phyloP scores from a whole-genome alignment of 2,329 filamentous ascomycete genomes.

The Sclerotinia trifoliorum region DNA sequence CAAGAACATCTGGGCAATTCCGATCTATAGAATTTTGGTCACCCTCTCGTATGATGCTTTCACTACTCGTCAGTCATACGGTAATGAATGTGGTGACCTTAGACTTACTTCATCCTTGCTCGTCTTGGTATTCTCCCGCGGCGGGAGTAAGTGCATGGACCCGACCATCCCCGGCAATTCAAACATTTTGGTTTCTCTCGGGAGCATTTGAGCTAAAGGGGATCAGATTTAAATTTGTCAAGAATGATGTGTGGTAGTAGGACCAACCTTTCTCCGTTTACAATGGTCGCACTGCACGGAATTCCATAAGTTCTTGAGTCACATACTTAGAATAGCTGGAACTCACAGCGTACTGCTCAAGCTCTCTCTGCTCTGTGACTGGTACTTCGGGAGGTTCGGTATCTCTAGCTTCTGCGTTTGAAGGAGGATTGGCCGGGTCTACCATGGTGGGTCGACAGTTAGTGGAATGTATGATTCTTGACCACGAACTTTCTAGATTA shows the following conservation, averaged over 20 bases:
- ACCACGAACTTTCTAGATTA: not conserved
- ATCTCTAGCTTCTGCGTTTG: not conserved
- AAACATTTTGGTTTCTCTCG: slow-evolving; percentile 25
- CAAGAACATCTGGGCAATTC: not conserved
- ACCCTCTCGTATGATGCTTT: slow-evolving; percentile 6
- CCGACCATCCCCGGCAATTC: slow-evolving; percentile 21
- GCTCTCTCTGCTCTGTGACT: not conserved
- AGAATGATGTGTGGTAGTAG: not conserved
- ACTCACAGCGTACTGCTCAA: slow-evolving; percentile 9
- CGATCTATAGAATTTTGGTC: not conserved
- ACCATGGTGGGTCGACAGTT: not conserved
- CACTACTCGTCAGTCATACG: not conserved
- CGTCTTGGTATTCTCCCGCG: slow-evolving; percentile 23
- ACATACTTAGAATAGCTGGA: not conserved
- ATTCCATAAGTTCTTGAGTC: not conserved
- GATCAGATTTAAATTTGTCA: not conserved
- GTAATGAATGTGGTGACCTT: not conserved
- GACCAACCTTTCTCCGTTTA: slow-evolving; percentile 5
- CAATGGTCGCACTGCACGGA: slow-evolving; percentile 2
- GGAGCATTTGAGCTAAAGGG: slow-evolving; percentile 21
- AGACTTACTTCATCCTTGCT: slow-evolving; percentile 20
- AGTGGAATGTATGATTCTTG: not conserved
- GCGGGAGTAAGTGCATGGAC: slow-evolving; percentile 26
- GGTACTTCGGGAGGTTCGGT: not conserved
- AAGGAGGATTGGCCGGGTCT: not conserved